Evolutionary conservation across 2,329 filamentous ascomycete genomes (phyloP).

Genomic region (Akanthomyces uredinophilus): DNA sequence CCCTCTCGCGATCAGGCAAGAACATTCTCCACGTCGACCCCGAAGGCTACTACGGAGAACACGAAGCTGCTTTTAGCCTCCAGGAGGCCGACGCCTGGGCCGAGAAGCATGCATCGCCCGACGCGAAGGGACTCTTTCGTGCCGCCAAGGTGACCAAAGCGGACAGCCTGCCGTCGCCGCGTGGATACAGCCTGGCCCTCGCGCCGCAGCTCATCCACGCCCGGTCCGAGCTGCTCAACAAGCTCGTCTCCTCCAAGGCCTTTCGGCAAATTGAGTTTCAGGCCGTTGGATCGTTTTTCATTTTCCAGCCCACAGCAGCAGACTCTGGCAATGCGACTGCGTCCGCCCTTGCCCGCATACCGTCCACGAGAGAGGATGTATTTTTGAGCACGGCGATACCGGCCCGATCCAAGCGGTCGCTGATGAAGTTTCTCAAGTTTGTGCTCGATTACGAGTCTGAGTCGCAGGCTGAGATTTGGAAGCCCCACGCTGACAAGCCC

Average conservation of each 20-base stretch:
- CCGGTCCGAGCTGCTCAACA: conserved; percentile 68
- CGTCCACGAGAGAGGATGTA: conserved; percentile 86
- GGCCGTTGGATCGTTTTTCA: conserved; percentile 88
- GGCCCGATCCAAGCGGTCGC: conserved; percentile 71
- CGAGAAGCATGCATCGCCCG: conserved; percentile 29
- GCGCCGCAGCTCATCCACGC: conserved; percentile 85
- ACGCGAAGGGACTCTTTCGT: conserved; percentile 23
- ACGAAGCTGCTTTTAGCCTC: conserved; percentile 80
- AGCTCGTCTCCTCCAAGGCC: conserved; percentile 82
- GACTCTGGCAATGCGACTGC: conserved; percentile 19
- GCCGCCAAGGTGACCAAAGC: conserved; percentile 32
- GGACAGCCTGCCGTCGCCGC: conserved; percentile 52
- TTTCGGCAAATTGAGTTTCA: conserved; percentile 90
- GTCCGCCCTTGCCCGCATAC: conserved; percentile 61
- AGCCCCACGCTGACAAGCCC: conserved; percentile 46
- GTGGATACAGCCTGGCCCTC: conserved; percentile 77
- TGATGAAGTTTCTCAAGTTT: conserved; percentile 94
- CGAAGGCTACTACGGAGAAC: conserved; percentile 81
- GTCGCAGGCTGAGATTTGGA: conserved; percentile 52
- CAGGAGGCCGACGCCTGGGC: conserved; percentile 77
- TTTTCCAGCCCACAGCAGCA: conserved; percentile 47
- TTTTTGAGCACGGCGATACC: conserved; percentile 74
- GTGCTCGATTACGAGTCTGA: conserved; percentile 66
- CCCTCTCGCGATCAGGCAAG: conserved; percentile 86
- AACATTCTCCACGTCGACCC: conserved; percentile 85